Base-by-base conservation (phyloP, 192 early-diverging fungal species). In the Coemansia sp. region DNA sequence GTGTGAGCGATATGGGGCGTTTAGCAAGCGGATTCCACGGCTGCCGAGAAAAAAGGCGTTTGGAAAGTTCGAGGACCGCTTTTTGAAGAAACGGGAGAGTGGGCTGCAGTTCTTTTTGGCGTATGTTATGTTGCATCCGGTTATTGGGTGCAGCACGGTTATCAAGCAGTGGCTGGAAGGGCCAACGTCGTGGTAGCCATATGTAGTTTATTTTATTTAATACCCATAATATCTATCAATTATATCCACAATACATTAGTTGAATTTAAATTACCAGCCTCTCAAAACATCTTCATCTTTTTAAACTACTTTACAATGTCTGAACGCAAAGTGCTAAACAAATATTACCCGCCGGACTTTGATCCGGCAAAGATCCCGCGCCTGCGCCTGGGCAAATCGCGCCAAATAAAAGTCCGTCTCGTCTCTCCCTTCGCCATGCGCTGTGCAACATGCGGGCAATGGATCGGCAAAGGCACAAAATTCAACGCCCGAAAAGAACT, bases 341-440 rank as follows among this genome's bases (percentile, higher is more conserved):
- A 91, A 72, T 98, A 97, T 72, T 94, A 92, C 64, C 95, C 96
- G 8, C 95, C 95, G 17, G 93, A 98, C 75, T 98, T 98, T 72
- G 96, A 97, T 73, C 96, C 96, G 35, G 82, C 92, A n/a, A 90
- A 92, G 79, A 92, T 96, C 65, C 93, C 91, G 7, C 84, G 89
- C 59, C 86, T 93, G 48, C 93, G 90, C 48, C 86, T 84, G 54
- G 85, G 88, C 43, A 93, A 91, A 67, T 88, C 89, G 85, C 84
- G 82, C 22, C 93, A 96, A 57, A 91, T 94, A 69, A 99, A 96
- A 65, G 97, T 99, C 19, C 94, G 97, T 22, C 87, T 99, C 21
- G 97, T 97, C 92, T 88, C 97, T 4, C 97, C 97, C 6, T 99
- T 96, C 69, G 96, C 97, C 2, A 99, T 99, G 97, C 91, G 91